These are phyloP conservation scores for Taphrina confusa DNA, from an alignment of 1,139 yeast genomes.

Conservation along the genomic window DNA sequence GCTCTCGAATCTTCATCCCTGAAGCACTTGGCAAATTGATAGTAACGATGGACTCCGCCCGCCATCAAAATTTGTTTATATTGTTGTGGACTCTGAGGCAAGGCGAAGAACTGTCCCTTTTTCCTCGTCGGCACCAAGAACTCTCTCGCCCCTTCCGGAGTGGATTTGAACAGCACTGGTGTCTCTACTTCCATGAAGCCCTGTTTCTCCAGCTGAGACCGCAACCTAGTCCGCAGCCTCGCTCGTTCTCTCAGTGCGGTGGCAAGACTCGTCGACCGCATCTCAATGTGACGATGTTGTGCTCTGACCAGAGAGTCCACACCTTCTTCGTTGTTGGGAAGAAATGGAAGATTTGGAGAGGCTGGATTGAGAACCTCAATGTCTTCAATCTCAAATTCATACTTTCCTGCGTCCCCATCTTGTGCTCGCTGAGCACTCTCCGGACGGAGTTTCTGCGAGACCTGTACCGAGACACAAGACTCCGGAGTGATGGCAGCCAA, in stretches of 20 bases:
- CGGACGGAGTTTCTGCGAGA: conserved; percentile 40
- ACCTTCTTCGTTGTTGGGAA: conserved; percentile 55
- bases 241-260: conserved; percentile 63
- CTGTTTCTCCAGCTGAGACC: conserved; percentile 53
- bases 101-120: conserved; percentile 67
- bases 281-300: conserved; percentile 73
- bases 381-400: conserved; percentile 61
- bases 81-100: conserved; percentile 97
- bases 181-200: conserved; percentile 85
- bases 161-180: conserved; percentile 86
- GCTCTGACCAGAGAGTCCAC: conserved; percentile 61
- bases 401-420: conserved; percentile 40
- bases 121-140: conserved; percentile 87
- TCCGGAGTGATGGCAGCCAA: conserved; percentile 28
- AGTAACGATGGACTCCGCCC: conserved; percentile 81
- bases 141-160: conserved; percentile 98
- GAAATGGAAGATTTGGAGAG: conserved; percentile 61
- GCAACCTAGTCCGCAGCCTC: conserved; percentile 57
- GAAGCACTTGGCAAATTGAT: conserved; percentile 89
- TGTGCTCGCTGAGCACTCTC: conserved; percentile 39
- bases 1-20: conserved; percentile 93
- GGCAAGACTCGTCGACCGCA: conserved; percentile 56
- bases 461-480: conserved; percentile 37
- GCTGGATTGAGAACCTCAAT: conserved; percentile 65
- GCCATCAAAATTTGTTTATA: conserved; percentile 94